Base-by-base conservation (phyloP, 2,329 filamentous ascomycete genomes). In the Colletotrichum orbiculare region DNA sequence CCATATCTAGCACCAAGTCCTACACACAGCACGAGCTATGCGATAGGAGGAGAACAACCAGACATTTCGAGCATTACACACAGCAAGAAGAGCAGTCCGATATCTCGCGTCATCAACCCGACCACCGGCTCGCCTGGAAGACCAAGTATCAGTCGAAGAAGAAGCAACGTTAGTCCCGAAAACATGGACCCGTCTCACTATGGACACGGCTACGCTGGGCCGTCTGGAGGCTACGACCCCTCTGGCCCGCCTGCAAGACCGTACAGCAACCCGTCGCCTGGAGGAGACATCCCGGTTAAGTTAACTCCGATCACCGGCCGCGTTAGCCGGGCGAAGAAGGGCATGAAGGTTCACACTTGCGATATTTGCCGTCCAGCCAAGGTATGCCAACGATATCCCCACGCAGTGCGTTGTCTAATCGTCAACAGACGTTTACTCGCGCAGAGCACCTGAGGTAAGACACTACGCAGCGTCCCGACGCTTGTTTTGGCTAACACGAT, bases 381-480 rank as follows among this genome's bases (percentile, higher is more conserved):
- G 80, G 84, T 85, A 75, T 62, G 71, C 42, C 43, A 9, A 6
- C 33, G 8, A 4, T 46, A 9, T 43, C 8, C 8, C 42, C 17
- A 25, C 10, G 56, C 64, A 38, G 34, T 17, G 17, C 42, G 46
- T 42, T 48, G 33, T 41, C 25, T 59, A 46, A 54, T 47, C 17
- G 52, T 42, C 43, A 45, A 52, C 63, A 89, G 87, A 88, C 84
- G 2, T 89, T 89, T 67, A 88, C 86, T 11, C 79, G 87, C 71
- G 87, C 87, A 37, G 87, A 89, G 71, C 87, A 89, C 74, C 75
- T 89, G 46, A 85, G 85, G 86, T 89, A 69, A 74, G 73, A 35
- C 39, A 39, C 11, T 12, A 37, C 8, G 58, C 49, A 33, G 11
- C 45, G 25, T 43, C 13, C 41, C 37, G 17, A 10, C 43, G 13